Evolutionary conservation across 2,329 filamentous ascomycete species (phyloP).

Genomic region (Stromatinia cepivora): DNA sequence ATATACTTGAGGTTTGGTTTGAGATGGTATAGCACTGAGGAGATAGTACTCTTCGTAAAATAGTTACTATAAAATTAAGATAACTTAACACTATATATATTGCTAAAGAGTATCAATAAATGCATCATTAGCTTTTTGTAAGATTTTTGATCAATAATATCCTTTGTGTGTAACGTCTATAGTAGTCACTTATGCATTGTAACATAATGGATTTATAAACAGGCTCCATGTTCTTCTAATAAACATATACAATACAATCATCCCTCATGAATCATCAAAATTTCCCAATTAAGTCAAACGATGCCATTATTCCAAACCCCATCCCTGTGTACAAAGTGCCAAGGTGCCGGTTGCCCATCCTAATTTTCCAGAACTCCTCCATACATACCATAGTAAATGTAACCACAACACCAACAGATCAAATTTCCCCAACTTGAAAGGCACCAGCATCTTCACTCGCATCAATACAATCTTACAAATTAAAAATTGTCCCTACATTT

Average conservation of each 20-base stretch:
- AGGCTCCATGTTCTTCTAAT: neutral
- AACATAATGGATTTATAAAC: neutral
- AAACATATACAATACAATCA: neutral
- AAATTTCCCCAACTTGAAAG: neutral
- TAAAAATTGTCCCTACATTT: too few species aligned
- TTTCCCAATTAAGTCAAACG: neutral
- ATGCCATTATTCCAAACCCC: neutral
- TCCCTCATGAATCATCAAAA: neutral
- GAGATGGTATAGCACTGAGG: too few species aligned
- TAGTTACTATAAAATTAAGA: too few species aligned
- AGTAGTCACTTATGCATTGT: neutral
- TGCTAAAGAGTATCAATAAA: too few species aligned
- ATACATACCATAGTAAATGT: neutral
- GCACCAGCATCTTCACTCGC: neutral
- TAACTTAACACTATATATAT: too few species aligned
- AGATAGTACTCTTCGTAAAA: too few species aligned
- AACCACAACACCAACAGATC: neutral
- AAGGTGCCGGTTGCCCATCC: neutral
- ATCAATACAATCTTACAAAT: neutral
- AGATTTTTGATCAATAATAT: too few species aligned
- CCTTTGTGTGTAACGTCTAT: too few species aligned
- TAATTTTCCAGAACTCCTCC: neutral
- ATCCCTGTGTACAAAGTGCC: neutral
- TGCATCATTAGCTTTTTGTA: too few species aligned
- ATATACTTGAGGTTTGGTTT: too few species aligned